Evolutionary conservation across 805 yeast genomes (phyloP), one percentile per base, ranked within the genome.

Genomic region (Sugiyamaella chiloensis): DNA sequence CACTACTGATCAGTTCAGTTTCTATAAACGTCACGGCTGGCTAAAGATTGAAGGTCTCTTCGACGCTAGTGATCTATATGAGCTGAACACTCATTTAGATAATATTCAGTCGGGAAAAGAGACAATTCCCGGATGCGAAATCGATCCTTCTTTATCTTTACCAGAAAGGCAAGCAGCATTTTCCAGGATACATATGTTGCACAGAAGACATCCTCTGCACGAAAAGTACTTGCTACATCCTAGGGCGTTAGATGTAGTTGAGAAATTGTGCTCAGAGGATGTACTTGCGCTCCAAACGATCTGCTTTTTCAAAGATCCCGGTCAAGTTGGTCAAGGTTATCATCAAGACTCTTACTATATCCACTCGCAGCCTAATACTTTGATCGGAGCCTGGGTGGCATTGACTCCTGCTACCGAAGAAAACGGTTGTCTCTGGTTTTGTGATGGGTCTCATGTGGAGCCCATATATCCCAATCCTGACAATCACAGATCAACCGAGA

Each of bases 331-430:
- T 11, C 37, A 34, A 12, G 37, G 37, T 5, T 34, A 34, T 19
- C 37, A 34, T 8, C 37, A 34, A 21, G 37, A 34, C 20, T 34
- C 37, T 14, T 34, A 34, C 37, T 34, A 34, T 12, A 34, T 34
- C 37, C 37, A 34, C 37, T 16, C 37, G 20, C 14, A 21, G 20
- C 37, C 37, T 11, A 34, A 34, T 7, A 34, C 20, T 12, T 21
- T 34, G 16, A 19, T 34, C 12, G 37, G 37, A 5, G 37, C 37
- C 12, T 34, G 37, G 37, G 19, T 34, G 11, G 37, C 37, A 4
- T 19, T 34, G 37, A 34, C 37, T 34, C 37, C 37, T 9, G 37
- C 37, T 11, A 34, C 37, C 20, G 37, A 34, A 21, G 37, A 34
- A 19, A 34, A 34, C 20, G 37, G 37, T 11, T 34, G 37, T 19